phyloP scores from a whole-genome alignment of 2,329 filamentous ascomycete genomes.

The Macroventuria anomochaeta region DNA sequence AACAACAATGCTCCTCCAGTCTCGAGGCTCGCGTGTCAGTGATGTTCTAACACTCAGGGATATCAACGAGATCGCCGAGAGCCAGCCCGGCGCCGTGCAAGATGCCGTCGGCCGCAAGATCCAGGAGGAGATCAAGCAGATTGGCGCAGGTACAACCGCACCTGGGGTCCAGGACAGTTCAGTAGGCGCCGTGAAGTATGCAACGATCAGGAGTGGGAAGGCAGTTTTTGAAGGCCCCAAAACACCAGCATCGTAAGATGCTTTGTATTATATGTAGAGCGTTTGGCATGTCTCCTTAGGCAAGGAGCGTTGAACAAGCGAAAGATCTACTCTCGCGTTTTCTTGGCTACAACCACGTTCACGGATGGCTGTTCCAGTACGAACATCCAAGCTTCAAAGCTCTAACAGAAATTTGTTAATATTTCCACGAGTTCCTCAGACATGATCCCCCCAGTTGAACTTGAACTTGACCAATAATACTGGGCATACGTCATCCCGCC shows the following conservation, averaged over 20 bases:
- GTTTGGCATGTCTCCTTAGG: not conserved
- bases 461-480: not conserved
- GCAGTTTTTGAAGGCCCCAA: constrained; percentile 31
- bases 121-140: constrained; percentile 45
- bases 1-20: constrained; percentile 84
- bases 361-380: not conserved
- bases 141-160: constrained; percentile 28
- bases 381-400: not conserved
- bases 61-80: constrained; percentile 88
- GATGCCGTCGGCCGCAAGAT: constrained; percentile 55
- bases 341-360: not conserved
- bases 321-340: constrained; percentile 1
- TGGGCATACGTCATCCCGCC: constrained; percentile 18
- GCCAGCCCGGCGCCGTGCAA: constrained; percentile 73
- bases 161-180: constrained; percentile 24
- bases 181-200: constrained; percentile 31
- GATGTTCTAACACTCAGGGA: constrained; percentile 80
- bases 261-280: constrained; percentile 23
- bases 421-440: not conserved
- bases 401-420: too few relatives aligned
- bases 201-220: constrained; percentile 38
- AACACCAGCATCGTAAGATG: constrained; percentile 7
- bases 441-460: too few relatives aligned
- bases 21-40: constrained; percentile 77
- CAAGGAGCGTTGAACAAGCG: not conserved